Conservation (phyloP, 805 yeast species). For the Yarrowia sp. region DNA sequence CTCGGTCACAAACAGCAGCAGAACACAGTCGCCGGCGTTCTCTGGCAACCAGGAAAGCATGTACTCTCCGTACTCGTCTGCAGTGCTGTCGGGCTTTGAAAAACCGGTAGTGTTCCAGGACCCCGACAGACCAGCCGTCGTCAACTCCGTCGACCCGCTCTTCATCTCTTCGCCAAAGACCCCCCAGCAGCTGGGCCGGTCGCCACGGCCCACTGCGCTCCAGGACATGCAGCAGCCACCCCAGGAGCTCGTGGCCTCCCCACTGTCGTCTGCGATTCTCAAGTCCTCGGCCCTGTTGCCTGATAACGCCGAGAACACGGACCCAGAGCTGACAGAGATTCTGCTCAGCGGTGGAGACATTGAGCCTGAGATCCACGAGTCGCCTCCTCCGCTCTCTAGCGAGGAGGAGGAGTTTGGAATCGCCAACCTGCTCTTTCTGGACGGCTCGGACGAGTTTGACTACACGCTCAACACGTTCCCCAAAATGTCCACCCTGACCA, state of each 20-base stretch:
- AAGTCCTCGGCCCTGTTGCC: neutral
- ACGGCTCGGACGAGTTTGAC: slow-evolving; percentile 21
- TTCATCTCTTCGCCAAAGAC: neutral
- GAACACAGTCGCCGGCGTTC: slow-evolving; percentile 13
- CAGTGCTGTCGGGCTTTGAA: slow-evolving; percentile 4
- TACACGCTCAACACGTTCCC: slow-evolving; percentile 17
- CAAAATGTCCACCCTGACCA: neutral
- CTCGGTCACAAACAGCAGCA: slow-evolving; percentile 17
- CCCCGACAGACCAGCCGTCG: neutral
- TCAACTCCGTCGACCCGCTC: neutral
- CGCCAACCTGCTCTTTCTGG: slow-evolving; percentile 9
- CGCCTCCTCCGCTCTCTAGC: neutral
- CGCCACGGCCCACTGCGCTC: neutral
- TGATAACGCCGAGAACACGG: neutral
- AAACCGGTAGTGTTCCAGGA: neutral
- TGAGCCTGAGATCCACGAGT: neutral
- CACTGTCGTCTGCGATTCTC: neutral
- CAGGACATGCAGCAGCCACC: slow-evolving; percentile 2
- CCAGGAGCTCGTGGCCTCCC: neutral
- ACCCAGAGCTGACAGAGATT: neutral
- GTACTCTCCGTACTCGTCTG: slow-evolving; percentile 11
- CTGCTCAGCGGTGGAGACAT: neutral
- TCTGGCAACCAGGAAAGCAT: neutral
- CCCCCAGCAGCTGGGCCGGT: neutral
- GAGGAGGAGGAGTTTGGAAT: slow-evolving; percentile 10